Evolutionary conservation across 257 asterid genomes (phyloP).

Genomic region (Haberlea rhodopensis): DNA sequence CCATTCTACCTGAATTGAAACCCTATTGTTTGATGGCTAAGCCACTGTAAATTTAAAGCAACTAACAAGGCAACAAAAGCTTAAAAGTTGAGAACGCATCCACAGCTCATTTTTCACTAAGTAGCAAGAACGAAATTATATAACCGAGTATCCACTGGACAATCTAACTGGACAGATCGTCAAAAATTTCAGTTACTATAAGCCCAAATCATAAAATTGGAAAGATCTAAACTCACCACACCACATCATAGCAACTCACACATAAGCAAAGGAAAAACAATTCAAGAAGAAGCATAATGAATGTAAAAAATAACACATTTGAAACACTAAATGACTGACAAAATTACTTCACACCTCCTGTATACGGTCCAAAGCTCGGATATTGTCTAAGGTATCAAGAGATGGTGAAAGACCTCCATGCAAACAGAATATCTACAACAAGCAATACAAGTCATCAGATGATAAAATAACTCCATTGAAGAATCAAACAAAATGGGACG

Average conservation of each 20-base stretch:
- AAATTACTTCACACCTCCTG: conserved; percentile 59
- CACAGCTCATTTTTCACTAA: too few species aligned
- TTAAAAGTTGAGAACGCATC: too few species aligned
- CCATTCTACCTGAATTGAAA: too few species aligned
- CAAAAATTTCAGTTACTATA: too few species aligned
- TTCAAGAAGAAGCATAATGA: background rate
- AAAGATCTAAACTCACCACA: too few species aligned
- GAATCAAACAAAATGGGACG: conserved; percentile 9
- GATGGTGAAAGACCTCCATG: conserved; percentile 99
- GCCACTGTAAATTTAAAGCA: too few species aligned
- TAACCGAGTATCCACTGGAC: too few species aligned
- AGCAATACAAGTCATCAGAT: conserved; percentile 26
- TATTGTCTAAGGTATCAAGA: conserved; percentile 83
- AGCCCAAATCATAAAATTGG: too few species aligned
- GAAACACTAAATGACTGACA: background rate
- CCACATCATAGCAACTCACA: too few species aligned
- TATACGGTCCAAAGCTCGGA: conserved; percentile 88
- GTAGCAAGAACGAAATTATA: too few species aligned
- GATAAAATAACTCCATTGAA: conserved; percentile 16
- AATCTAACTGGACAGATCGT: too few species aligned
- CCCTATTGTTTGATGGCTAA: background rate
- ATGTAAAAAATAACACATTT: background rate
- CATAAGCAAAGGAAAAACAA: too few species aligned
- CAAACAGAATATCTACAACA: conserved; percentile 77
- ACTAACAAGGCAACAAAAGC: background rate